Base-by-base conservation (phyloP, 176 grass and related monocot genomes). In the Luzula sylvatica region DNA sequence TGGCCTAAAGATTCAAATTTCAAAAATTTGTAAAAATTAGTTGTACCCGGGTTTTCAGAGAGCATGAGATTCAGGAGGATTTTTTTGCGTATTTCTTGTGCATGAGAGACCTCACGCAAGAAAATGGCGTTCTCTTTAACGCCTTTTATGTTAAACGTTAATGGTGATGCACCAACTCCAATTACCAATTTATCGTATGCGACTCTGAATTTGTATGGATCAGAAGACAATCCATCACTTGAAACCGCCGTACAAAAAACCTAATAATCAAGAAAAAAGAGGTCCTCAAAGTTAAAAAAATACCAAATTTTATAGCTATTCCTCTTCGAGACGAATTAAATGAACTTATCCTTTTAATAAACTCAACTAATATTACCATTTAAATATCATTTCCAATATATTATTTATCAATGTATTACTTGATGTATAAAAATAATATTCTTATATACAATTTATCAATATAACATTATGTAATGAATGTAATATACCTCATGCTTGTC, bases 101-200 rank as follows among this genome's bases (percentile, higher is more conserved):
- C 90, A 67, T 96, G 84, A 67, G 76, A 72, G 7, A 96, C 84
- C 63, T 89, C 90, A 2, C 90, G 84, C 28, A 96, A 78, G 78
- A 96, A 96, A 28, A 81, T 77, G 12, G 90, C 90, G 29, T 96
- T 56, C 20, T 96, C 80, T 49, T 63, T 38, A n/a, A 96, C 84
- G n/a, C 90, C 90, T 68, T 71, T 86, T 51, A 89, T 82, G 25
- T 79, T 86, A 52, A 96, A 96, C 24, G 90, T 96, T 27, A 82
- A 72, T 8, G 90, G 90, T 28, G 88, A 70, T 13, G 90, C 74
- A 44, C 84, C 90, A 56, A 78, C 83, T 15, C 80, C 80, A 51
- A 96, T 96, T n/a, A 89, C 81, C 20, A 96, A 72, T 77, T 96
- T 96, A 73, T 96, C 90, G 44, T 96, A 96, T 30, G 81, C 63